Percentiles rank a stretch among this genome's conserved stretches.
These are phyloP conservation scores for Boletus insuetus DNA, from an alignment of 768 basidiomycete genomes.

Conservation along the genomic window DNA sequence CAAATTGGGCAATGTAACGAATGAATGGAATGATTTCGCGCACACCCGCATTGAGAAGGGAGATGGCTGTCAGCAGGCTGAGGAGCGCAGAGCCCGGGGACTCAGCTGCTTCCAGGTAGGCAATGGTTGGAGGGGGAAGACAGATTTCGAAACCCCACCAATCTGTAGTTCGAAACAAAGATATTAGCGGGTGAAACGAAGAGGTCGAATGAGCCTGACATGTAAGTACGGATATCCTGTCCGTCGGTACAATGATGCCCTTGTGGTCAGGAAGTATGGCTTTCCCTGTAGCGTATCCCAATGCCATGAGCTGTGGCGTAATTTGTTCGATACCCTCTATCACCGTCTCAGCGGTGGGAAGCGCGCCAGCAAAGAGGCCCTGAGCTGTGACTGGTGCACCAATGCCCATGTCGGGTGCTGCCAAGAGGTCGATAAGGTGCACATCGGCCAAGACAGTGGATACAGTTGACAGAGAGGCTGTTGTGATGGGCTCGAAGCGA, in stretches of 20 bases:
- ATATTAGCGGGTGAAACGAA: constrained; percentile 3
- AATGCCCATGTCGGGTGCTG: constrained; percentile 62
- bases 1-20: constrained; percentile 76
- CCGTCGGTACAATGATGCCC: constrained; percentile 68
- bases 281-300: constrained; percentile 74
- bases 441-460: constrained; percentile 54
- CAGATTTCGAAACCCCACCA: constrained; percentile 90
- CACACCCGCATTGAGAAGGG: constrained; percentile 68
- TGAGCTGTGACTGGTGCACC: constrained; percentile 68
- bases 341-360: constrained; percentile 74
- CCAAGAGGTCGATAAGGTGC: constrained; percentile 58
- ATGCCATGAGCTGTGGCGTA: constrained; percentile 73
- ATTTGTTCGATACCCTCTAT: constrained; percentile 65
- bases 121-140: constrained; percentile 68
- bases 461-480: constrained; percentile 50
- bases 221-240: constrained; percentile 75
- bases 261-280: constrained; percentile 64
- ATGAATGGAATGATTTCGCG: constrained; percentile 83
- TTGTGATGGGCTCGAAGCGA: constrained; percentile 45
- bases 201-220: constrained; percentile 47
- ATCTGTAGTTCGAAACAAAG: constrained; percentile 41
- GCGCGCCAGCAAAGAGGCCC: constrained; percentile 69
- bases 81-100: constrained; percentile 55
- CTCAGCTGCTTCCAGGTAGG: constrained; percentile 60
- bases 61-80: constrained; percentile 72